These are phyloP conservation scores for Metarhizium album DNA, from an alignment of 2,329 filamentous ascomycete species.

Conservation along the genomic window DNA sequence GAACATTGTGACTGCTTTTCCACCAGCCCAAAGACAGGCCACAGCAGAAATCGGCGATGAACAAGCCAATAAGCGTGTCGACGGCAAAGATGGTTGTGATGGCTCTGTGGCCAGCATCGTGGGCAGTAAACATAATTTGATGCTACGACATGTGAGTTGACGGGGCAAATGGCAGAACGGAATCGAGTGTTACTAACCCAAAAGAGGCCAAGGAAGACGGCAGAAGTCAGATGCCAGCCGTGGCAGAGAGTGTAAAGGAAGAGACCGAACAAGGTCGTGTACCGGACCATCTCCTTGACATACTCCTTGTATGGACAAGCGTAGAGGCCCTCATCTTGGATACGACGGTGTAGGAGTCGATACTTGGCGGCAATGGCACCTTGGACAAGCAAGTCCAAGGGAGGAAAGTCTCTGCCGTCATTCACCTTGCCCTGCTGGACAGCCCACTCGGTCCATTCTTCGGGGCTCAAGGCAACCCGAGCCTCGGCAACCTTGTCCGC, in stretches of 20 bases:
- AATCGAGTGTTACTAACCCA: conserved; percentile 32
- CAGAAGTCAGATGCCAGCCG: conserved; percentile 47
- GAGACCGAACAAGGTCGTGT: conserved; percentile 35
- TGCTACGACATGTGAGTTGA: conserved; percentile 31
- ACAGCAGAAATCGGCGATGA: conserved; percentile 55
- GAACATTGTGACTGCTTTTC: conserved; percentile 60
- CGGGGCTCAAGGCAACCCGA: conserved; percentile 6
- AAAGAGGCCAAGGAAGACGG: conserved; percentile 48
- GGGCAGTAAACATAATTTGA: conserved; percentile 58
- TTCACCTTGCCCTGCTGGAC: conserved; percentile 23
- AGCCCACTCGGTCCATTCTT: conserved; percentile 24
- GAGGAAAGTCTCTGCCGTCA: conserved; percentile 34
- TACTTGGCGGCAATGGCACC: conserved; percentile 44
- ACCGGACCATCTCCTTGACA: conserved; percentile 45
- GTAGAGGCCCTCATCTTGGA: conserved; percentile 47
- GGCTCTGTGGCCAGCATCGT: conserved; percentile 53
- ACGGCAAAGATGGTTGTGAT: conserved; percentile 48
- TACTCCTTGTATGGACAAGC: conserved; percentile 48
- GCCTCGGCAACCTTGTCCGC: not conserved
- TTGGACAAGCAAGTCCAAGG: conserved; percentile 43
- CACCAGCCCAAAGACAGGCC: conserved; percentile 58
- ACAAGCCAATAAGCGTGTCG: conserved; percentile 51
- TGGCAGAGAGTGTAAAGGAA: conserved; percentile 35
- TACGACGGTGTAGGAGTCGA: conserved; percentile 40
- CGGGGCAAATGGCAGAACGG: not conserved